Evolutionary conservation across 257 asterid genomes (phyloP), one percentile per base, ranked within the genome.

Genomic region (Haberlea rhodopensis): DNA sequence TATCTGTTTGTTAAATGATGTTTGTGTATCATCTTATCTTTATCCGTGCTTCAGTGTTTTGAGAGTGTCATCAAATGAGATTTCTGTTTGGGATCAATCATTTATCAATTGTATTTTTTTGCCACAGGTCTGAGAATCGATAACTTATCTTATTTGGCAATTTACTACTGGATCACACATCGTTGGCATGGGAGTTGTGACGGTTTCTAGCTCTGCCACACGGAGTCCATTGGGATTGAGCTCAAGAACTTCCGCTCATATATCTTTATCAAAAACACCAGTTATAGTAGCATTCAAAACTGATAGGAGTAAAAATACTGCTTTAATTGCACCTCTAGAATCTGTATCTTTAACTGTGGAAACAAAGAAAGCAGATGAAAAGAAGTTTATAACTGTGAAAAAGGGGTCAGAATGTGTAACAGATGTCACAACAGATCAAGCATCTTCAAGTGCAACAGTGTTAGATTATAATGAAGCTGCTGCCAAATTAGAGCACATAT

Each of bases 391-490:
- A 72, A 77, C 77, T 75, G 76, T 40, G 66, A 77, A 69, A 66
- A 78, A 77, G 63, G 76, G 66, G 40, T 49, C 80, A 0, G 85
- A 87, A 63, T 75, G 85, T 68, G 79, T 85, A 19, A 73, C 78
- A 45, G 97, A 82, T 23, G 83, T 82, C n/a, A 20, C 84, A 21
- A 66, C 60, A 0, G 85, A 76, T 37, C 89, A 77, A 74, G 81
- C 83, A 2, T 55, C 83, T 65, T 79, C 82, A 24, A 84, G 81
- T 68, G 66, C 81, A 29, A 34, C 73, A 57, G 96, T 82, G 5
- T 58, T 90, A 68, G 97, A 90, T 72, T 87, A 85, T 67, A 86
- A 81, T 62, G 97, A 84, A 73, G 96, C 92, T 64, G 97, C 95
- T 29, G 87, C 87, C 5, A 82, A 82, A 64, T 84, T 90, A 25